Conservation (phyloP, 2,329 filamentous ascomycete species). For the Pseudophaeomoniella oleicola region DNA sequence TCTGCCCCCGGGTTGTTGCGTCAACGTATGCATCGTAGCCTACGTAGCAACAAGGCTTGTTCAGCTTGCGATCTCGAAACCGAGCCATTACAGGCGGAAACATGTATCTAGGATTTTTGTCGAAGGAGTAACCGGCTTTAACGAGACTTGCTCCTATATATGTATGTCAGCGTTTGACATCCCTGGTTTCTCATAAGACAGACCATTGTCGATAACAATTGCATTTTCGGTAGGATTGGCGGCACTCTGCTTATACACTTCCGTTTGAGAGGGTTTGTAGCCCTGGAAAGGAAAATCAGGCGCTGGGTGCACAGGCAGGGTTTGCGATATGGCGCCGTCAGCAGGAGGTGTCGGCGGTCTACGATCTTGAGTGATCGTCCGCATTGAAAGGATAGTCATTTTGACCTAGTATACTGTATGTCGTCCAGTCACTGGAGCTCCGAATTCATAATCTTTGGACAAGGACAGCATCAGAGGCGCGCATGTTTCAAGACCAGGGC, state of each 20-base stretch:
- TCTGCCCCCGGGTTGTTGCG: slow-evolving; percentile 79
- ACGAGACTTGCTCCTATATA: slow-evolving; percentile 65
- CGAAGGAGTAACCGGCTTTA: slow-evolving; percentile 93
- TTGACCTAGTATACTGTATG: no score
- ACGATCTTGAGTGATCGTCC: slow-evolving; percentile 21
- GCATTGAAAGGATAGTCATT: slow-evolving; percentile 30
- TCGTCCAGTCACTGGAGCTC: no score
- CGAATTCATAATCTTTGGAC: no score
- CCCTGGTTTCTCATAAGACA: slow-evolving; percentile 1
- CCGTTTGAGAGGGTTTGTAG: slow-evolving; percentile 41
- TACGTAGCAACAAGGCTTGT: slow-evolving; percentile 82
- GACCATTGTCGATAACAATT: slow-evolving; percentile 98
- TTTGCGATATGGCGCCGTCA: slow-evolving; percentile 37
- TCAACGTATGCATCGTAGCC: slow-evolving; percentile 90
- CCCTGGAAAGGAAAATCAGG: slow-evolving; percentile 48
- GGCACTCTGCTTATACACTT: slow-evolving; percentile 58
- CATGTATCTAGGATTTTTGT: slow-evolving; percentile 61
- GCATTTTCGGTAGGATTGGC: slow-evolving; percentile 47
- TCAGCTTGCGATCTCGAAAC: slow-evolving; percentile 86
- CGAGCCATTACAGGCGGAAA: slow-evolving; percentile 86
- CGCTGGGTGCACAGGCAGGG: slow-evolving; percentile 38
- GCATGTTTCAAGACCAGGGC: no score
- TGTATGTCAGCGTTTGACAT: slow-evolving; percentile 1
- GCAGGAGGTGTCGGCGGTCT: slow-evolving; percentile 25
- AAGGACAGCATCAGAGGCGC: no score